phyloP scores from a whole-genome alignment of 176 grass and related monocot genomes.

The Avena atlantica region DNA sequence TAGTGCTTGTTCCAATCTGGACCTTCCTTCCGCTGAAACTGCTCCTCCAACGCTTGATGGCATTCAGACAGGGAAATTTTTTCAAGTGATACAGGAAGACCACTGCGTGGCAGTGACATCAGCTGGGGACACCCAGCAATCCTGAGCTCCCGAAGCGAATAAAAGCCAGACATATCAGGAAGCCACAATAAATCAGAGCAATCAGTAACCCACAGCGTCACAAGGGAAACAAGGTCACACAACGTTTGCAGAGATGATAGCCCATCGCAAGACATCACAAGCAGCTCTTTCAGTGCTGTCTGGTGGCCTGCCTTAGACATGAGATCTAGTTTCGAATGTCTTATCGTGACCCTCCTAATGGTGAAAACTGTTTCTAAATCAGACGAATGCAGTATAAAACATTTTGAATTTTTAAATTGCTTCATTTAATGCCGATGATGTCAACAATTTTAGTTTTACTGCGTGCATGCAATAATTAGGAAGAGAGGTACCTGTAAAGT shows the following conservation, averaged over 20 bases:
- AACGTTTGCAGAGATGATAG: neutral
- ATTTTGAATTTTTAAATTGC: no score
- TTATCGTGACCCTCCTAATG: no score
- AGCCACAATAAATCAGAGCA: constrained; percentile 22
- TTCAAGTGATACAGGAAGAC: constrained; percentile 38
- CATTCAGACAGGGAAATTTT: neutral
- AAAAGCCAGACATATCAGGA: constrained; percentile 12
- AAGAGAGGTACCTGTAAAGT: no score
- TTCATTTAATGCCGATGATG: no score
- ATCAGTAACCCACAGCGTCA: neutral
- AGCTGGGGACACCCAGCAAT: neutral
- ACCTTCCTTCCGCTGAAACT: constrained; percentile 34
- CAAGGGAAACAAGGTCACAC: constrained; percentile 23
- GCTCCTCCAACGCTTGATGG: constrained; percentile 10
- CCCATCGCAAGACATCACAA: neutral
- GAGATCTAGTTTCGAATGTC: no score
- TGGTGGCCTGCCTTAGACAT: neutral
- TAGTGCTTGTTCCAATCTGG: constrained; percentile 35
- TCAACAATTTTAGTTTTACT: no score
- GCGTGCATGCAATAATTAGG: no score
- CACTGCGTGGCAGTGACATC: neutral
- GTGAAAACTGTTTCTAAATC: no score
- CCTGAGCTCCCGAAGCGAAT: neutral
- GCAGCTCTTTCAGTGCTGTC: neutral
- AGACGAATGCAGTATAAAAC: no score